Evolutionary conservation across 2,329 filamentous ascomycete species (phyloP), one percentile per base, ranked within the genome.

Genomic region (Alternaria postmessia): DNA sequence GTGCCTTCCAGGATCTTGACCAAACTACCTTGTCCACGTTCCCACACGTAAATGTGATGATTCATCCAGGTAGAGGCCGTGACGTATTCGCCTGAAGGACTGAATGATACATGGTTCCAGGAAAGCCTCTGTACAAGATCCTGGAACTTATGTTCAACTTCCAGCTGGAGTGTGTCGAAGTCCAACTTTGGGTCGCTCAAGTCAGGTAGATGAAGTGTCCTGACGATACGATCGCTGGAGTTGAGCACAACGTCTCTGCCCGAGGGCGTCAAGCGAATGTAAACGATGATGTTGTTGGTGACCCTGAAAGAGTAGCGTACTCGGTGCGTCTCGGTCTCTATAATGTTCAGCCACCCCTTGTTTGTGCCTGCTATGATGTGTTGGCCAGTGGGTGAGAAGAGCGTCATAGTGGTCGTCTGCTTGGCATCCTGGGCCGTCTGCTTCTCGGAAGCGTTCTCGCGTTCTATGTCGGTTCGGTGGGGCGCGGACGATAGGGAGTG

Each of bases 21-120:
- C 58, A 99, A 82, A 79, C 93, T 97, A 51, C 95, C 95, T 72
- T 96, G 93, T 57, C 90, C 91, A 55, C 95, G 89, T 80, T 99
- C 95, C 95, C 94, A 98, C 28, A 98, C 94, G 79, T 98, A 98
- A 65, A 99, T 91, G 79, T 99, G 94, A 71, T 97, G 94, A 74
- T 99, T 99, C 84, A 98, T 98, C 78, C 93, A 97, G 2, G 95
- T 98, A 26, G 93, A 96, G 0, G 96, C 95, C 24, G 93, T 93
- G 41, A 99, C 93, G 75, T 98, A 98, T 79, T 99, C 95, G 53
- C 93, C 94, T 0, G 92, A 95, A 1, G 92, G 91, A 73, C 93
- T 96, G 77, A 99, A 98, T 0, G 94, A 93, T 59, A 97, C 94
- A 74, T 97, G 93, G 74, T 98, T 99, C 95, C 95, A 99, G 7